Percentiles rank a stretch among this genome's conserved stretches.
phyloP scores from a whole-genome alignment of 768 basidiomycete genomes.

The Thelephora ganbajun region DNA sequence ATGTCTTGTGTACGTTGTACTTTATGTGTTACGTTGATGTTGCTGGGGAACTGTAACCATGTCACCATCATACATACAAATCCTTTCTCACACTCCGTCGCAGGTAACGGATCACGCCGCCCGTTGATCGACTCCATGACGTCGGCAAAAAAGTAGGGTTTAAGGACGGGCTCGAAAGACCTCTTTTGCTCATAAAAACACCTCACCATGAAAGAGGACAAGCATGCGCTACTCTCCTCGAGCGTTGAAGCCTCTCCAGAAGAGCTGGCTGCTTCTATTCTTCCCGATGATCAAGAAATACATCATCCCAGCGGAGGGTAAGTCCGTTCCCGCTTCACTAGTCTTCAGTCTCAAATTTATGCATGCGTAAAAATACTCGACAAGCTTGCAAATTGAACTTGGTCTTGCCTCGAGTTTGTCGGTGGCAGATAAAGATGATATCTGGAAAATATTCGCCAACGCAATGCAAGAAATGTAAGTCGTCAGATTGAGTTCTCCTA shows the following conservation, averaged over 20 bases:
- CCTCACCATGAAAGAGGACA: too few relatives aligned
- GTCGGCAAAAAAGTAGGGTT: too few relatives aligned
- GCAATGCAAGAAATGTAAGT: slow-evolving; percentile 42
- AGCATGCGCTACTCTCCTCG: too few relatives aligned
- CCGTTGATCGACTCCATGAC: too few relatives aligned
- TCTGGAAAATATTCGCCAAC: slow-evolving; percentile 37
- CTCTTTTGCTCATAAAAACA: too few relatives aligned
- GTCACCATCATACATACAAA: too few relatives aligned
- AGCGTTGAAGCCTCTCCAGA: neutral
- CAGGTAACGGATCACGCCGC: too few relatives aligned
- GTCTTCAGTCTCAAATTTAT: neutral
- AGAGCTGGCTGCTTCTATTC: neutral
- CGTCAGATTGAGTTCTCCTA: slow-evolving; percentile 1
- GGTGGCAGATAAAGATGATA: slow-evolving; percentile 21
- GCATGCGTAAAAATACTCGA: neutral
- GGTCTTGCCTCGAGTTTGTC: slow-evolving; percentile 20
- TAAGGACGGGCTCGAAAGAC: too few relatives aligned
- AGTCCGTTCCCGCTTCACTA: neutral
- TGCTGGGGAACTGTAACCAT: too few relatives aligned
- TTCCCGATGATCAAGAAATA: neutral
- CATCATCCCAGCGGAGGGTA: neutral
- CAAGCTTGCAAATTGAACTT: slow-evolving; percentile 3
- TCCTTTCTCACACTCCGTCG: too few relatives aligned
- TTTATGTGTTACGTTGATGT: too few relatives aligned
- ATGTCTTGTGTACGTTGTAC: too few relatives aligned